These are phyloP conservation scores for Phaffia tasmanica DNA, from an alignment of 768 basidiomycete species.

Conservation along the genomic window DNA sequence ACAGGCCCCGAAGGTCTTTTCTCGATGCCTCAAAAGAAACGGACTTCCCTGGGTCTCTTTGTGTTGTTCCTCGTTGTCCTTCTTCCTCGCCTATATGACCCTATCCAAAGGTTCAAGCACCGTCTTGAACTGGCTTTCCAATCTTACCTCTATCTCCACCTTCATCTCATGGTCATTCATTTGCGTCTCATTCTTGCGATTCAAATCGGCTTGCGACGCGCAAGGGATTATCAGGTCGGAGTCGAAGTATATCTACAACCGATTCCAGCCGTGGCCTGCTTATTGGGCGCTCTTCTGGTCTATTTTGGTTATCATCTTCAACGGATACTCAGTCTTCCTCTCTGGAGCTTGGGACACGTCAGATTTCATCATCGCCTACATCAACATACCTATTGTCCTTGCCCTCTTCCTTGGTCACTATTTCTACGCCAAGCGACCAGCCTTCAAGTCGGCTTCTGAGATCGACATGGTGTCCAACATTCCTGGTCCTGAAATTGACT, in stretches of 20 bases:
- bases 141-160: constrained; percentile 45
- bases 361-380: constrained; percentile 30
- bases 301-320: constrained; percentile 29
- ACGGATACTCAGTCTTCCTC: constrained; percentile 33
- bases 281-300: constrained; percentile 31
- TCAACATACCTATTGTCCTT: constrained; percentile 27
- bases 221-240: constrained; percentile 19
- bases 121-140: constrained; percentile 46
- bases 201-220: constrained; percentile 11
- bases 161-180: constrained; percentile 18
- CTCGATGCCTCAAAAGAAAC: constrained; percentile 32
- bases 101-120: constrained; percentile 42
- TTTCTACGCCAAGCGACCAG: constrained; percentile 23
- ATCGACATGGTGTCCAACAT: constrained; percentile 31
- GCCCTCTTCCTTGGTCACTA: constrained; percentile 26
- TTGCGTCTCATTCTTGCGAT: constrained; percentile 19
- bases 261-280: constrained; percentile 27
- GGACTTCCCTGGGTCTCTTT: constrained; percentile 45
- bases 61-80: constrained; percentile 34
- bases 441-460: constrained; percentile 13
- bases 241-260: constrained; percentile 16
- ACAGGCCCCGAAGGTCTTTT: constrained; percentile 45
- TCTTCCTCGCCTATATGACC: constrained; percentile 28
- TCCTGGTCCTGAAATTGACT: constrained; percentile 21
- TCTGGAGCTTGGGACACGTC: constrained; percentile 28